Conservation (phyloP, 139 green algal species). For the Tetradesmus lagerheimii region DNA sequence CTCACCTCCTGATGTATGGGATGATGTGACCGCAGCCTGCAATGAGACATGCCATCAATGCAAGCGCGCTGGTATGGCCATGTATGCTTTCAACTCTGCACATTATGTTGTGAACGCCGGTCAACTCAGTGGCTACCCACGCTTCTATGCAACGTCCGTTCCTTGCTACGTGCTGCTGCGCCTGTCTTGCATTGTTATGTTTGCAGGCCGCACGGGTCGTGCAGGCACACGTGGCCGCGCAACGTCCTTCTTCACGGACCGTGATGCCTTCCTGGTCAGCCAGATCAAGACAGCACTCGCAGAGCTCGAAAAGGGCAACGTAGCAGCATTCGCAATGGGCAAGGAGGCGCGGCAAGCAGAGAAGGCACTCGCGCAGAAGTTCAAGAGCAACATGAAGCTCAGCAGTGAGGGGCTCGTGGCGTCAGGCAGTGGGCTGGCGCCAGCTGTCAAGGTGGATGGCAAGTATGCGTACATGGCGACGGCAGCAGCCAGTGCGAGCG, state of each 20-base stretch:
- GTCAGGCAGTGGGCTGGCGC: constrained; percentile 44
- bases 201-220: constrained; percentile 82
- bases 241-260: constrained; percentile 86
- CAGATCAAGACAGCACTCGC: constrained; percentile 79
- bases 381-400: constrained; percentile 61
- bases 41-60: no score
- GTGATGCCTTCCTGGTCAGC: constrained; percentile 76
- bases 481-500: constrained; percentile 36
- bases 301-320: constrained; percentile 86
- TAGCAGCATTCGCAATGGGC: constrained; percentile 85
- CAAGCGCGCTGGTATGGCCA: no score
- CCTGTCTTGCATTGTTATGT: neutral
- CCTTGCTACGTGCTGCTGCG: neutral
- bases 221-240: constrained; percentile 77
- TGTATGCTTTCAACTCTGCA: no score
- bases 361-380: constrained; percentile 67
- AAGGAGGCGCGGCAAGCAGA: constrained; percentile 83
- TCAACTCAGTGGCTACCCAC: no score
- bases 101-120: no score
- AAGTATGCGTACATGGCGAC: constrained; percentile 76
- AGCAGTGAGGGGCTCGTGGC: constrained; percentile 56
- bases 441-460: constrained; percentile 77
- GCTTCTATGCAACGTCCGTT: neutral
- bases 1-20: neutral
- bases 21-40: neutral